Base-by-base conservation (phyloP, 2,329 filamentous ascomycete genomes). In the Pseudogymnoascus sp. region DNA sequence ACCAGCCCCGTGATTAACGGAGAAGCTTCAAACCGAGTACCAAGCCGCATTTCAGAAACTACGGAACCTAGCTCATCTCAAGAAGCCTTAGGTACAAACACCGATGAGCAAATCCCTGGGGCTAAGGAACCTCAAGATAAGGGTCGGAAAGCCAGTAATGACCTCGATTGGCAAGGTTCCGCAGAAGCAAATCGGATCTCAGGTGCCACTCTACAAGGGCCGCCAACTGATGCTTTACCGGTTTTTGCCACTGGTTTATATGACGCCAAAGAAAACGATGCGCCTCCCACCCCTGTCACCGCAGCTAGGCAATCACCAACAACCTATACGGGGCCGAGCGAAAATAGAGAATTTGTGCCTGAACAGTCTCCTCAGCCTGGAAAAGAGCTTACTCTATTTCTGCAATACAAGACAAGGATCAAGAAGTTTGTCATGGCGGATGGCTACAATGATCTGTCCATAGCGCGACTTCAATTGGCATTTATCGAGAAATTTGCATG, bases 401-500 rank as follows among this genome's bases (percentile, higher is more conserved):
- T 97, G 66, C 93, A 97, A 76, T 97, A 97, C 78, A 96, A 96
- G 74, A 95, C 89, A 70, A 95, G 95, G 73, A 93, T 97, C 69
- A 97, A 97, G 77, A 97, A 97, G 74, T 96, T 96, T 73, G 86
- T 96, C 14, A 83, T 97, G 36, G 79, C 90, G 0, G 92, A 96
- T 73, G 93, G 93, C 1, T 88, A 88, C 68, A 87, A 88, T 34
- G 91, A 93, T 66, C 81, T 99, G 10, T 93, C 91, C 2, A 88
- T 97, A 64, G 92, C 92, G 1, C 85, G 93, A 23, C 77, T 99
- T 64, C 93, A 99, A 74, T 82, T 99, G 28, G 93, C 95, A 0
- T 99, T 99, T 70, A 99, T 99, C 69, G 95, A 99, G 69, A 99
- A 97, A 74, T 99, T 99, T 73, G 95, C 93, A 0, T 99, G 96